A percentile compares a stretch with the other conserved stretches of the same genome.
These are phyloP conservation scores for Talaromyces pinophilus DNA, from an alignment of 2,329 filamentous ascomycete species.

Conservation along the genomic window DNA sequence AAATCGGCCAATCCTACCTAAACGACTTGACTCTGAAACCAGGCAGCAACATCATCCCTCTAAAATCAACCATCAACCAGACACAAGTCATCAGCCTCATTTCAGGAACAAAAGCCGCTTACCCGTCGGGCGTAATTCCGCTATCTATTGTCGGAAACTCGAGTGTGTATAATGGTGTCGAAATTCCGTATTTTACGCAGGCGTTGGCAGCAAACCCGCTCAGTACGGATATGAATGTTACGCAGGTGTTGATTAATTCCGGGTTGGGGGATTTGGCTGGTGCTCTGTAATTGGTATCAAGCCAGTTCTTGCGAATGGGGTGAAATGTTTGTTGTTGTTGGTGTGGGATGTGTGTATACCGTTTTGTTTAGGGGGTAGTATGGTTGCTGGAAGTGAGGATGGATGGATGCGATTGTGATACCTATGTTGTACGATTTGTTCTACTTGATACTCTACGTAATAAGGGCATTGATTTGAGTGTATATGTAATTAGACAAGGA, in stretches of 20 bases:
- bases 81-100: conserved; percentile 36
- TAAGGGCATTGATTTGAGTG: neutral
- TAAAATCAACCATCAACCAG: conserved; percentile 54
- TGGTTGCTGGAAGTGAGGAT: neutral
- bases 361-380: neutral
- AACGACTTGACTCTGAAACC: conserved; percentile 55
- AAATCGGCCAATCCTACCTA: conserved; percentile 55
- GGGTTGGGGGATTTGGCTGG: conserved; percentile 2
- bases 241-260: conserved; percentile 31
- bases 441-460: neutral
- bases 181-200: conserved; percentile 56
- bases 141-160: conserved; percentile 54
- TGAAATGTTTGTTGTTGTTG: neutral
- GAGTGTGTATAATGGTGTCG: conserved; percentile 51
- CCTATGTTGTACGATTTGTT: conserved; percentile 7
- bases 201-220: conserved; percentile 53
- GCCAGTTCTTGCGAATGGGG: too few species aligned
- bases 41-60: conserved; percentile 55
- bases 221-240: conserved; percentile 49
- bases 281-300: neutral
- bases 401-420: neutral
- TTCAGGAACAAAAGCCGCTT: conserved; percentile 33
- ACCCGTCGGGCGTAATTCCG: conserved; percentile 52
- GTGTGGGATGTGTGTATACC: neutral
- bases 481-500: neutral